Conservation (phyloP, 192 early-diverging fungal species). For the Dissophora globulifera region DNA sequence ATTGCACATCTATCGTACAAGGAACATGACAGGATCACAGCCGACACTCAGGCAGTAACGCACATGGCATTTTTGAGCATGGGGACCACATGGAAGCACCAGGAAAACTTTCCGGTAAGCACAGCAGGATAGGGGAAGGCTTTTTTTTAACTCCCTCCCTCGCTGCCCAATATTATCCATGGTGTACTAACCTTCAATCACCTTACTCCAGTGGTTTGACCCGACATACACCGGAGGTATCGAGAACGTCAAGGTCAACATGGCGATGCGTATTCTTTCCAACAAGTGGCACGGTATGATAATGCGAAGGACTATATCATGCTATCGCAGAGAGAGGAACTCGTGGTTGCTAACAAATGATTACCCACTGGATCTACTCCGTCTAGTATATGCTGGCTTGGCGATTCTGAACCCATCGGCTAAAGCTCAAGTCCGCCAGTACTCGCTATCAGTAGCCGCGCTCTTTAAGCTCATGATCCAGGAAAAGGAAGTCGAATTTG, state of each 20-base stretch:
- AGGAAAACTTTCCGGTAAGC: slow-evolving; percentile 80
- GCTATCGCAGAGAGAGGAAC: too few relatives aligned
- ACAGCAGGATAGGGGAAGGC: too few relatives aligned
- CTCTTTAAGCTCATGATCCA: slow-evolving; percentile 97
- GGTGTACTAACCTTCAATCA: too few relatives aligned
- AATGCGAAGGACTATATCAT: too few relatives aligned
- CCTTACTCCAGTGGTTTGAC: slow-evolving; percentile 94
- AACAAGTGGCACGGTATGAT: slow-evolving; percentile 94
- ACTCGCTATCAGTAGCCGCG: slow-evolving; percentile 85
- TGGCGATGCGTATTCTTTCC: slow-evolving; percentile 92
- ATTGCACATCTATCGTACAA: slow-evolving; percentile 81
- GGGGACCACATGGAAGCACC: slow-evolving; percentile 93
- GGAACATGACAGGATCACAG: slow-evolving; percentile 96
- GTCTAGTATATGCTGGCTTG: slow-evolving; percentile 66
- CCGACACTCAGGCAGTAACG: slow-evolving; percentile 97
- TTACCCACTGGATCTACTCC: too few relatives aligned
- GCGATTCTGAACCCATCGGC: slow-evolving; percentile 95
- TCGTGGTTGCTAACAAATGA: too few relatives aligned
- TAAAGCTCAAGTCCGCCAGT: slow-evolving; percentile 86
- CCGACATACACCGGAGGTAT: slow-evolving; percentile 91
- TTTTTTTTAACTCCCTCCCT: too few relatives aligned
- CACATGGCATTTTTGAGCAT: slow-evolving; percentile 95
- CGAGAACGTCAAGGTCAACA: slow-evolving; percentile 96
- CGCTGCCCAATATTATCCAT: too few relatives aligned
- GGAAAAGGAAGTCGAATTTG: slow-evolving; percentile 83